Evolutionary conservation across 495 filamentous ascomycete genomes (phyloP).

Genomic region (Chaetomidium leptoderma): DNA sequence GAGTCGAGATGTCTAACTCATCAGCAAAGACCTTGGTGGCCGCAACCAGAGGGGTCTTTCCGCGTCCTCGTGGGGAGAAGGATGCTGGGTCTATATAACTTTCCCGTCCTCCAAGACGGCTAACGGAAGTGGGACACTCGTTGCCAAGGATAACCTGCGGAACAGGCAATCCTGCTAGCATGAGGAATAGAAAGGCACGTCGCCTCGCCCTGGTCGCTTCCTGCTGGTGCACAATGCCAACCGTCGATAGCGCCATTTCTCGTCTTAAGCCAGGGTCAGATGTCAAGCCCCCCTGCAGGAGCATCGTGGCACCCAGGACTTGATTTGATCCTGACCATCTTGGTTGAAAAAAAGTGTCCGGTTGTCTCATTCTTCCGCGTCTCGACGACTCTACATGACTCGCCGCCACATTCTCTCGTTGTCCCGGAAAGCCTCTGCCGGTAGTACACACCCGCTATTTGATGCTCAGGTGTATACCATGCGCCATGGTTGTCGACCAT

Average conservation of each 20-base stretch:
- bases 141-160: slow-evolving; percentile 3
- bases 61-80: neutral
- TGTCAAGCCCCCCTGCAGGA: slow-evolving; percentile 7
- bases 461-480: neutral
- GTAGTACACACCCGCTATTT: neutral
- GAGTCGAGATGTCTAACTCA: neutral
- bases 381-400: neutral
- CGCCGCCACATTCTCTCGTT: neutral
- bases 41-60: neutral
- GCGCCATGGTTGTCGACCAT: neutral
- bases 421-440: neutral
- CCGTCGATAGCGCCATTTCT: slow-evolving; percentile 2
- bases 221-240: slow-evolving; percentile 12
- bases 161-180: neutral
- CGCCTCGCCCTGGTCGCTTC: neutral
- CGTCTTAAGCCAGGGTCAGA: neutral
- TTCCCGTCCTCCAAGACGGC: neutral
- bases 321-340: slow-evolving; percentile 1
- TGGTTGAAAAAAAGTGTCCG: neutral
- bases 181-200: slow-evolving; percentile 9
- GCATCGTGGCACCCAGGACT: slow-evolving; percentile 11
- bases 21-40: slow-evolving; percentile 1
- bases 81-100: slow-evolving; percentile 5
- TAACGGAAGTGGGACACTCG: neutral
- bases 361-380: neutral